phyloP scores from a whole-genome alignment of 2,329 filamentous ascomycete genomes.

The Colletotrichum sp. region DNA sequence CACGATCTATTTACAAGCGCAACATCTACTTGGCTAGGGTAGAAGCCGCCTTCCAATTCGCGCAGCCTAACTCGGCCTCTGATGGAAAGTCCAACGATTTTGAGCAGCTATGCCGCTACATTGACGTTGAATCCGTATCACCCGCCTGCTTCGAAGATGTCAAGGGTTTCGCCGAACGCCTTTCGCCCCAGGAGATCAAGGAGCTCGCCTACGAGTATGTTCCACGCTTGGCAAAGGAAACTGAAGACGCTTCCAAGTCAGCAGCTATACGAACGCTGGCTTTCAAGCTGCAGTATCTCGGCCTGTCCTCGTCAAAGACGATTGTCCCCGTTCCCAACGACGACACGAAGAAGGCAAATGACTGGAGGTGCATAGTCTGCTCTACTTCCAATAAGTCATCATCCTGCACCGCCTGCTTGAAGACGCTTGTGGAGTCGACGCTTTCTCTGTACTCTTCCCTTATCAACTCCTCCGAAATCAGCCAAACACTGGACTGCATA shows the following conservation, averaged over 20 bases:
- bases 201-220: conserved; percentile 43
- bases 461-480: neutral
- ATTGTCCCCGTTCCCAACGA: conserved; percentile 26
- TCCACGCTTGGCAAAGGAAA: conserved; percentile 33
- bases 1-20: conserved; percentile 41
- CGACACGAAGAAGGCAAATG: conserved; percentile 16
- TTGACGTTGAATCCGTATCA: conserved; percentile 39
- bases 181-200: conserved; percentile 45
- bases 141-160: conserved; percentile 53
- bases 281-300: conserved; percentile 50
- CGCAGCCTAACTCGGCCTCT: neutral
- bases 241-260: conserved; percentile 23
- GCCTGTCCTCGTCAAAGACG: conserved; percentile 42
- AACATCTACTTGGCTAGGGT: conserved; percentile 44
- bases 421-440: conserved; percentile 12
- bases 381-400: neutral
- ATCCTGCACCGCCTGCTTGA: conserved; percentile 4
- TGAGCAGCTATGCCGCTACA: conserved; percentile 38
- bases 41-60: conserved; percentile 39
- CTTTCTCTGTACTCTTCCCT: conserved; percentile 14
- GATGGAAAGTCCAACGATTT: conserved; percentile 14
- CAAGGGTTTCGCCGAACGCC: conserved; percentile 46
- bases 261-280: conserved; percentile 38
- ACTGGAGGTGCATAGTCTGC: conserved; percentile 20
- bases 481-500: conserved; percentile 11